Evolutionary conservation across 805 yeast genomes (phyloP).

Genomic region (Kockiozyma suomiensis): DNA sequence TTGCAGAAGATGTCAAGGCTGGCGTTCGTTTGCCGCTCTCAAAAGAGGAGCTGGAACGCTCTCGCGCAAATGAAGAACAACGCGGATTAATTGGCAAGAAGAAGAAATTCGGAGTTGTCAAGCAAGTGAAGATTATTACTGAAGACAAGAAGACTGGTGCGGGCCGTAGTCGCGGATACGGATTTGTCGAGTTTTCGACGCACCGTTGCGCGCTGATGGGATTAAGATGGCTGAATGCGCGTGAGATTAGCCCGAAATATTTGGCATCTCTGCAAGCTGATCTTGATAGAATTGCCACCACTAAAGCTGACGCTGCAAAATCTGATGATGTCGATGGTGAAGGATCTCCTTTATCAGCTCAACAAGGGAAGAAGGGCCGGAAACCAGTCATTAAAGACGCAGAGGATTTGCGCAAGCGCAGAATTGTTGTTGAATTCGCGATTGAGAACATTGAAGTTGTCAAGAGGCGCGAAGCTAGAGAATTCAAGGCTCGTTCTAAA

Average conservation of each 20-base stretch:
- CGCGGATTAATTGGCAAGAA: slow-evolving; percentile 61
- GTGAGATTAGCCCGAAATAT: slow-evolving; percentile 56
- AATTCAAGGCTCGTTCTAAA: slow-evolving; percentile 1
- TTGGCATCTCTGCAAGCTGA: slow-evolving; percentile 44
- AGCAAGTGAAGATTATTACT: slow-evolving; percentile 88
- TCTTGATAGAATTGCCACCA: slow-evolving; percentile 45
- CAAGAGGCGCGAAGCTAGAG: slow-evolving; percentile 77
- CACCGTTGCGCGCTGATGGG: slow-evolving; percentile 95
- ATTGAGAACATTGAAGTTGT: slow-evolving; percentile 93
- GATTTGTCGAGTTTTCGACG: slow-evolving; percentile 89
- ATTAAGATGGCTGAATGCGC: slow-evolving; percentile 94
- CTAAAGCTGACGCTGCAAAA: slow-evolving; percentile 49
- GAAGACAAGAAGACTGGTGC: slow-evolving; percentile 90
- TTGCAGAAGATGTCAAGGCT: slow-evolving; percentile 84
- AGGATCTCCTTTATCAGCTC: slow-evolving; percentile 27
- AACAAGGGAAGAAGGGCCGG: not conserved
- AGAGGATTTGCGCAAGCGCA: slow-evolving; percentile 56
- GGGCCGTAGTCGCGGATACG: slow-evolving; percentile 96
- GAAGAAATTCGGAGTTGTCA: slow-evolving; percentile 86
- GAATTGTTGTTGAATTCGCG: slow-evolving; percentile 91
- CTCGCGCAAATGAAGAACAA: slow-evolving; percentile 66
- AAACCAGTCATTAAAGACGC: slow-evolving; percentile 21
- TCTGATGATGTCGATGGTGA: slow-evolving; percentile 11
- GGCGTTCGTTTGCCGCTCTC: slow-evolving; percentile 78
- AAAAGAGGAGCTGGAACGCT: slow-evolving; percentile 84